phyloP scores from a whole-genome alignment of 2,329 filamentous ascomycete genomes.

The Aspergillus intermedius region DNA sequence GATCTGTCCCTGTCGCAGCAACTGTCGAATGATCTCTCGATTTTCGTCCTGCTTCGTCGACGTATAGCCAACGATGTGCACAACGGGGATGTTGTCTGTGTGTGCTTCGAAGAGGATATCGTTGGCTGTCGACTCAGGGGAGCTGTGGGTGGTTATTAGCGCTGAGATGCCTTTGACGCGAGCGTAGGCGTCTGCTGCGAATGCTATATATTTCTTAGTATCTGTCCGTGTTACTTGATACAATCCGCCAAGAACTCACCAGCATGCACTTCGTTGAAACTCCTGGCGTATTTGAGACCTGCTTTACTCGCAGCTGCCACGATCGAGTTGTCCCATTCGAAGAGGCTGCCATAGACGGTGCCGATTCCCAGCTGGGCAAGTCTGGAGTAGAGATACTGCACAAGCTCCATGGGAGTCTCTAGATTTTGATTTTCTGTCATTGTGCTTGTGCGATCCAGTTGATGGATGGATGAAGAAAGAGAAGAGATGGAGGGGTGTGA shows the following conservation, averaged over 20 bases:
- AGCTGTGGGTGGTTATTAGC: not conserved
- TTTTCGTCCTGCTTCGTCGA: not conserved
- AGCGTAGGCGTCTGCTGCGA: not conserved
- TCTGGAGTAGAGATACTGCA: constrained; percentile 1
- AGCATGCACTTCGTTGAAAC: not conserved
- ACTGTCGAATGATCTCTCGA: not conserved
- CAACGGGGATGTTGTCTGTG: not conserved
- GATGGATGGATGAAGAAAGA: not conserved
- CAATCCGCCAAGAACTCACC: not conserved
- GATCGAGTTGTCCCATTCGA: not conserved
- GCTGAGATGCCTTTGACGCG: not conserved
- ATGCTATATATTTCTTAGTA: not conserved
- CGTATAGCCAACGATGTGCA: not conserved
- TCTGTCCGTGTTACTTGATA: not conserved
- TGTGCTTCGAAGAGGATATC: not conserved
- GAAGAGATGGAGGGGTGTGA: not conserved
- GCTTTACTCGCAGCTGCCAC: not conserved
- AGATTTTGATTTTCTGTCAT: not conserved
- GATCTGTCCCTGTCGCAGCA: not conserved
- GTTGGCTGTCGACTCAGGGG: not conserved
- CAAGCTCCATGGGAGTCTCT: not conserved
- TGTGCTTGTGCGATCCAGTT: not conserved
- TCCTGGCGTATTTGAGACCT: not conserved
- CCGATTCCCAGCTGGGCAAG: constrained; percentile 17
- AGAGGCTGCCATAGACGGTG: not conserved